These are phyloP conservation scores for Termitomyces titanicus DNA, from an alignment of 768 basidiomycete species.

Conservation along the genomic window DNA sequence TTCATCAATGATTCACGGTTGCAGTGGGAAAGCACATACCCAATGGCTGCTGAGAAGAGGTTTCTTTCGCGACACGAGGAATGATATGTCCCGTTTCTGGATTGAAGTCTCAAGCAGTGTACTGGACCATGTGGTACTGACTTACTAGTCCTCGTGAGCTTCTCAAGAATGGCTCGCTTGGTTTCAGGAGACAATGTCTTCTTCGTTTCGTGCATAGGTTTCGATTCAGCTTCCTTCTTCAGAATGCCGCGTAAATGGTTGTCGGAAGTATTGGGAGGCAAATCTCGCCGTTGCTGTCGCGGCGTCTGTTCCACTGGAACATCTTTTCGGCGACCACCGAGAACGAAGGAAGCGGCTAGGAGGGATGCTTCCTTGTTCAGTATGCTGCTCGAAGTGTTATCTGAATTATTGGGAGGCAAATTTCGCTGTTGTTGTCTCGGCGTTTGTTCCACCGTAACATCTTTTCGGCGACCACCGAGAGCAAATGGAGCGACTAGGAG, in stretches of 20 bases:
- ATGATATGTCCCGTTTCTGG: background rate
- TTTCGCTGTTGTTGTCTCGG: background rate
- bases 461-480: background rate
- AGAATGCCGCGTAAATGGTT: background rate
- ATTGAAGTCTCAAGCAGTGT: background rate
- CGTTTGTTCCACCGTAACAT: background rate
- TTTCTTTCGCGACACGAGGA: background rate
- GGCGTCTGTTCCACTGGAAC: background rate
- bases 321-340: background rate
- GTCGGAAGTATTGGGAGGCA: background rate
- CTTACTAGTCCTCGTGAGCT: background rate
- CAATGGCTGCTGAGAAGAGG: background rate
- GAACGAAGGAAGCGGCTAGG: background rate
- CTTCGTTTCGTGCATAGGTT: background rate
- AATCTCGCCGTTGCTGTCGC: background rate
- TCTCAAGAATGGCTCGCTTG: background rate
- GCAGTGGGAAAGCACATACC: background rate
- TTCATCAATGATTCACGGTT: background rate
- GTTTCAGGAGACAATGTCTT: background rate
- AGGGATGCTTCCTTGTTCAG: no score
- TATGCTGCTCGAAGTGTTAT: no score
- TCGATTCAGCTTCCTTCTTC: background rate
- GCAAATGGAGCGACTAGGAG: background rate
- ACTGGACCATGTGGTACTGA: background rate
- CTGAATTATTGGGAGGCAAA: background rate